These are phyloP conservation scores for Mallotus japonicus DNA, from an alignment of 441 rosid species.

Conservation along the genomic window DNA sequence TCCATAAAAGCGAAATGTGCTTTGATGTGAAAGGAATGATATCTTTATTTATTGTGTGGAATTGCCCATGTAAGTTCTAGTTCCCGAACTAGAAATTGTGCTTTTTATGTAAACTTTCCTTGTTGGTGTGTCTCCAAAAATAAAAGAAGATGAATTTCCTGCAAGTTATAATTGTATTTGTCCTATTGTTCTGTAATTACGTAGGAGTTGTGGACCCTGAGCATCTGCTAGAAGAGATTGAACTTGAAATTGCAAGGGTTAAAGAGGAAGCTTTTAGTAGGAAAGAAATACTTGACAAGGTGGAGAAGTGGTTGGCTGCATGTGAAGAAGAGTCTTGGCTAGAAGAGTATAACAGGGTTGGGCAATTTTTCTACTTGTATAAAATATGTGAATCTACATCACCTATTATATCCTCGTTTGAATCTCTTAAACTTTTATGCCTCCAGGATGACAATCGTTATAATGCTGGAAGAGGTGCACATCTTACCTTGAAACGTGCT, in stretches of 20 bases:
- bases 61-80: neutral
- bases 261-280: constrained; percentile 74
- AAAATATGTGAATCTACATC: neutral
- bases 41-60: neutral
- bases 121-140: neutral
- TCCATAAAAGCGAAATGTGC: neutral
- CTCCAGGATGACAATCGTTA: constrained; percentile 80
- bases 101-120: no score
- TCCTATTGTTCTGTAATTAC: constrained; percentile 13
- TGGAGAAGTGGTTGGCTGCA: constrained; percentile 85
- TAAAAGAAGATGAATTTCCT: neutral
- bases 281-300: constrained; percentile 79
- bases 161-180: neutral
- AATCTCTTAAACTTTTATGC: constrained; percentile 16
- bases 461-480: constrained; percentile 90
- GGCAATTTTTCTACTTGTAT: constrained; percentile 12
- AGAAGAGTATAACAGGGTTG: constrained; percentile 81
- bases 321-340: constrained; percentile 91
- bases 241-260: constrained; percentile 58
- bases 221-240: constrained; percentile 56
- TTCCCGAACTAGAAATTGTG: neutral
- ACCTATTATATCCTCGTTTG: constrained; percentile 9
- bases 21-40: neutral
- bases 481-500: constrained; percentile 78
- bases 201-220: constrained; percentile 61